Percentiles rank a stretch among this genome's conserved stretches.
These are phyloP conservation scores for Cryptococcus sp. DNA, from an alignment of 1,284 basidiomycete genomes.

Conservation along the genomic window DNA sequence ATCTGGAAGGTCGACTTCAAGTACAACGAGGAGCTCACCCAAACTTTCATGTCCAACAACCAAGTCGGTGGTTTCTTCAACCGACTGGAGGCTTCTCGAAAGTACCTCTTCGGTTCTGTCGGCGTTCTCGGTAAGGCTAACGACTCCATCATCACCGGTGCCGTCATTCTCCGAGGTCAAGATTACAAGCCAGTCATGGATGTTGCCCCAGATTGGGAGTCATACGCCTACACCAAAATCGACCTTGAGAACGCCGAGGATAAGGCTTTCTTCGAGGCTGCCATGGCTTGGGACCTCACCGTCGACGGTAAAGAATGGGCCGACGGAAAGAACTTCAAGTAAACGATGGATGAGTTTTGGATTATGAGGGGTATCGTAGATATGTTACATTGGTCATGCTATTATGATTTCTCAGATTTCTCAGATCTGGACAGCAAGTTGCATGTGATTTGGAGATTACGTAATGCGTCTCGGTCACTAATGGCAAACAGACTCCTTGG, in stretches of 20 bases:
- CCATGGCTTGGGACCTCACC: conserved; percentile 84
- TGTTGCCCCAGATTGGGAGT: conserved; percentile 85
- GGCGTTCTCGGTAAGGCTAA: conserved; percentile 83
- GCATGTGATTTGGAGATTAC: too few relatives aligned
- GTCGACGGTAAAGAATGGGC: conserved; percentile 80
- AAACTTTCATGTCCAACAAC: conserved; percentile 83
- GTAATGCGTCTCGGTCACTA: too few relatives aligned
- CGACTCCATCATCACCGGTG: conserved; percentile 72
- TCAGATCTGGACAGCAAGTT: too few relatives aligned
- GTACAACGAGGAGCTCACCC: conserved; percentile 92
- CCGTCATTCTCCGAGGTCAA: conserved; percentile 72
- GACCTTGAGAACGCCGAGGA: conserved; percentile 58
- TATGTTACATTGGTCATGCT: background rate
- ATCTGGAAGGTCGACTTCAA: conserved; percentile 89
- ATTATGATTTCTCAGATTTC: too few relatives aligned
- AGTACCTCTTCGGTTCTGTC: conserved; percentile 89
- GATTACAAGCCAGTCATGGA: conserved; percentile 64
- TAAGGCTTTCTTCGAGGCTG: conserved; percentile 83
- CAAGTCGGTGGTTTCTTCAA: conserved; percentile 87
- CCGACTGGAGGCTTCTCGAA: conserved; percentile 89
- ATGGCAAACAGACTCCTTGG: too few relatives aligned
- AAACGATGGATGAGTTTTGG: conserved; percentile 10
- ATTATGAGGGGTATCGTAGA: background rate
- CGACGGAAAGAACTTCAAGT: conserved; percentile 51
- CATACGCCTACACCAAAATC: conserved; percentile 73